These are phyloP conservation scores for Fagopyrum esculentum DNA, from an alignment of 148 eudicot species.

Conservation along the genomic window DNA sequence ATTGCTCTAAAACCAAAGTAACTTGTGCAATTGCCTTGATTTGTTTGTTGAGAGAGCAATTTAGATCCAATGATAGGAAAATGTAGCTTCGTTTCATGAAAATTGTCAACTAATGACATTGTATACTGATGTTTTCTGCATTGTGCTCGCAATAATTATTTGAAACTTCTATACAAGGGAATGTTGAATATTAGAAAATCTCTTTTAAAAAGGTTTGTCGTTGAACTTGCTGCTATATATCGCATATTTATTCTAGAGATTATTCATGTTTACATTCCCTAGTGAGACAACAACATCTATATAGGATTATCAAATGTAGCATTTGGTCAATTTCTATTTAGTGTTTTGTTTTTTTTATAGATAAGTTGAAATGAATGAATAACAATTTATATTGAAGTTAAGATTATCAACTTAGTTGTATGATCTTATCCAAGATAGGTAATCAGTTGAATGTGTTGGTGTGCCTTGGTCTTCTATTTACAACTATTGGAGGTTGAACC, in stretches of 20 bases:
- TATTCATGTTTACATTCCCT: neutral
- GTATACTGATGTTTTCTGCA: neutral
- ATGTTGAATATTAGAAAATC: neutral
- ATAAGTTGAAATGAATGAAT: too few relatives aligned
- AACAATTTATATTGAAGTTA: too few relatives aligned
- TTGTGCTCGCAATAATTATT: neutral
- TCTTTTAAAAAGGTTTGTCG: too few relatives aligned
- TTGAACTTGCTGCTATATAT: neutral
- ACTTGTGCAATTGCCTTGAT: neutral
- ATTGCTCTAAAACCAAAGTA: neutral
- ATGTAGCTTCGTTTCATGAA: neutral
- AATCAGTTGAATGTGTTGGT: too few relatives aligned
- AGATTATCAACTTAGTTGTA: too few relatives aligned
- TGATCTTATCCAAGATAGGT: too few relatives aligned
- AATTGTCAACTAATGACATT: neutral
- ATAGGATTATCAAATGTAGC: too few relatives aligned
- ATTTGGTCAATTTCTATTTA: too few relatives aligned
- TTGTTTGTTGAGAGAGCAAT: conserved; percentile 4
- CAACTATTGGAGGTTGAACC: too few relatives aligned
- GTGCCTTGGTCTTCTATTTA: too few relatives aligned
- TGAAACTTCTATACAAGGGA: neutral
- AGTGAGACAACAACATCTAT: too few relatives aligned
- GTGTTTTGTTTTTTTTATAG: too few relatives aligned
- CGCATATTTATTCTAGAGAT: neutral
- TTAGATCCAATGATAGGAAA: neutral